phyloP scores from a whole-genome alignment of 805 yeast genomes.

The Komagataella pastoris region DNA sequence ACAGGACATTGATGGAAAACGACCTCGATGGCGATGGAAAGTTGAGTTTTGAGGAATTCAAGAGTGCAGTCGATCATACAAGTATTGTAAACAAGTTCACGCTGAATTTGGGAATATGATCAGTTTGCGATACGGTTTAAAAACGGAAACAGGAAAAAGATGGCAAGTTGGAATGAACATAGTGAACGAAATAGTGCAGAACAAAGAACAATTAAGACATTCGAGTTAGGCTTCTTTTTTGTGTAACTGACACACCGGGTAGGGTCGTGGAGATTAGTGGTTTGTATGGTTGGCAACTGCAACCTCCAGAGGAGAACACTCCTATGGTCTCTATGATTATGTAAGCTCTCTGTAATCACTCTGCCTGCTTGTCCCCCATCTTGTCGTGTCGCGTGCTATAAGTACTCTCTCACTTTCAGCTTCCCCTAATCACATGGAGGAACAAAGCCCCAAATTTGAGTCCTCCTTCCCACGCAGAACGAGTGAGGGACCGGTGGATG shows the following conservation, averaged over 20 bases:
- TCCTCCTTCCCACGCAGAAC: background rate
- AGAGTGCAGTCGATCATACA: slow-evolving; percentile 40
- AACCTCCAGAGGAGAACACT: background rate
- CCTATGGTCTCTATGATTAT: background rate
- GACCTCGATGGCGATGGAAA: slow-evolving; percentile 82
- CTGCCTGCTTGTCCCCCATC: background rate
- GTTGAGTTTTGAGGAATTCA: slow-evolving; percentile 78
- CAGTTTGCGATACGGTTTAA: background rate
- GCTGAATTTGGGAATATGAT: background rate
- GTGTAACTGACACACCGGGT: too few species aligned
- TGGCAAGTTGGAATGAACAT: background rate
- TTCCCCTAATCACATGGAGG: background rate
- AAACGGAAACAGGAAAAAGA: background rate
- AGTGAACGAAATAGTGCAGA: background rate
- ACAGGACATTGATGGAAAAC: slow-evolving; percentile 88
- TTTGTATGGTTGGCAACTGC: too few species aligned
- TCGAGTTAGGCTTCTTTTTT: too few species aligned
- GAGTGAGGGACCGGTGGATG: background rate
- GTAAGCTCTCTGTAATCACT: background rate
- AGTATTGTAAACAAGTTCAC: slow-evolving; percentile 13
- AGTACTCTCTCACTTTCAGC: background rate
- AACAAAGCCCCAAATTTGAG: background rate
- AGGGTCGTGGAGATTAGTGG: too few species aligned
- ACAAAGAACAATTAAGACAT: background rate
- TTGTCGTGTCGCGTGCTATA: background rate